Conservation (phyloP, 1,139 yeast species). For the Nakaseomyces uthaithaninus region DNA sequence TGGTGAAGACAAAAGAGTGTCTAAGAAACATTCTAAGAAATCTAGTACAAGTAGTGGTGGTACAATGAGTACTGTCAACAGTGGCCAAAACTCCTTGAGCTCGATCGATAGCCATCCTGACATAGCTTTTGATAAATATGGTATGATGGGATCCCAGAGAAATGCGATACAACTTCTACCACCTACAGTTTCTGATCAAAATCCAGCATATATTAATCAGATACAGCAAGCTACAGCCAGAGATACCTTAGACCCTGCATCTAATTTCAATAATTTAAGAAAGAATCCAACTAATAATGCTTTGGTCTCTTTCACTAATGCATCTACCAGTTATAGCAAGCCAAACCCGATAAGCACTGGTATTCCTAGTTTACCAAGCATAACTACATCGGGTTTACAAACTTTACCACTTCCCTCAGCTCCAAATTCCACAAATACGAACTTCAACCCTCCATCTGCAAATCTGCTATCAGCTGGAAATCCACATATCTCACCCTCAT, state of each 20-base stretch:
- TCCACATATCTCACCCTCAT: conserved; percentile 31
- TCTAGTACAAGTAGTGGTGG: conserved; percentile 7
- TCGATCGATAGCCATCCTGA: conserved; percentile 6
- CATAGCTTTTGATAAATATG: conserved; percentile 1
- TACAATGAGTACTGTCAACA: conserved; percentile 5
- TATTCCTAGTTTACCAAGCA: conserved; percentile 4
- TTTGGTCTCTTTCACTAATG: conserved; percentile 19
- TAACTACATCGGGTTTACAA: conserved; percentile 4
- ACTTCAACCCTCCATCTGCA: conserved; percentile 12
- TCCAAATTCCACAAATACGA: conserved; percentile 11
- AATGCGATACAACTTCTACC: conserved; percentile 10
- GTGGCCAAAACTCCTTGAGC: conserved; percentile 11
- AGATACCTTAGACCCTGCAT: conserved; percentile 7
- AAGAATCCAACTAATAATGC: conserved; percentile 17
- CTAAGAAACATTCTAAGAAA: conserved; percentile 4
- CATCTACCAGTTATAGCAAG: conserved; percentile 12
- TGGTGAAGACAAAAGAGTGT: background rate
- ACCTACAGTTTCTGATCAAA: conserved; percentile 12
- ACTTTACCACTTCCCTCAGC: conserved; percentile 4
- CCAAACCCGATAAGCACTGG: conserved; percentile 6
- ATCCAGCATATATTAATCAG: background rate
- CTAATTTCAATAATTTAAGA: background rate
- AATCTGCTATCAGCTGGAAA: conserved; percentile 14
- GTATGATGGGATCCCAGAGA: background rate
- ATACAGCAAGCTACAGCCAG: conserved; percentile 6